Conservation (phyloP, 2,329 filamentous ascomycete genomes). For the Coleophoma cylindrospora region DNA sequence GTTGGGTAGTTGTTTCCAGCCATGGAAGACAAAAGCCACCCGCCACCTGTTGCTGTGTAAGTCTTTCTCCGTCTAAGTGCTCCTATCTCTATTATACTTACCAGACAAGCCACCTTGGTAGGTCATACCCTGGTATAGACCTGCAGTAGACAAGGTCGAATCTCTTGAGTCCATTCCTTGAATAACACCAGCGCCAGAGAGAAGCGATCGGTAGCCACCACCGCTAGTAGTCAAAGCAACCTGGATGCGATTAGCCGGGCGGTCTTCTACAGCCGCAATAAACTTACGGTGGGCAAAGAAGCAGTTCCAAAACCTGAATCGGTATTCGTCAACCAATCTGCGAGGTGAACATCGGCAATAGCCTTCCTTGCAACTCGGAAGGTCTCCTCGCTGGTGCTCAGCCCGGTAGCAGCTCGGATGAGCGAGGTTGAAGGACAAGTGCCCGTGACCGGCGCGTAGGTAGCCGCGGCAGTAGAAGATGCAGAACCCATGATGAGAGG, state of each 20-base stretch:
- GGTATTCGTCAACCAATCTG: conserved; percentile 32
- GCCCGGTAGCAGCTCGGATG: conserved; percentile 29
- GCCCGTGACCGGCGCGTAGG: conserved; percentile 29
- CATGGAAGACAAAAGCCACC: conserved; percentile 39
- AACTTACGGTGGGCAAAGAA: conserved; percentile 29
- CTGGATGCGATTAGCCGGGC: conserved; percentile 5
- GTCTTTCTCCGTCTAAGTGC: not conserved
- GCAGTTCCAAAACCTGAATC: conserved; percentile 26
- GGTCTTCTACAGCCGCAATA: not conserved
- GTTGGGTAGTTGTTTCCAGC: conserved; percentile 41
- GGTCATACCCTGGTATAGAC: conserved; percentile 38
- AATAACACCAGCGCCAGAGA: conserved; percentile 30
- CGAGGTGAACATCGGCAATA: conserved; percentile 31
- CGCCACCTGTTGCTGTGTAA: conserved; percentile 18
- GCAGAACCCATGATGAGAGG: not conserved
- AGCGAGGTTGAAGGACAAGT: conserved; percentile 33
- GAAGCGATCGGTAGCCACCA: conserved; percentile 35
- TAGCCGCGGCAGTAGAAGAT: conserved; percentile 4
- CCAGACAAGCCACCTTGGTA: conserved; percentile 41
- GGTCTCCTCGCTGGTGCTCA: conserved; percentile 31
- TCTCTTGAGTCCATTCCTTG: conserved; percentile 38
- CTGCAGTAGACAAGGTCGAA: conserved; percentile 30
- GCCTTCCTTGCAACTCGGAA: conserved; percentile 32
- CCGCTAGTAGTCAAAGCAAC: conserved; percentile 36
- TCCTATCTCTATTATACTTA: not conserved